Evolutionary conservation across 176 grass and related monocot species (phyloP), one percentile per base, ranked within the genome.

Genomic region (Tuctoria greenei): DNA sequence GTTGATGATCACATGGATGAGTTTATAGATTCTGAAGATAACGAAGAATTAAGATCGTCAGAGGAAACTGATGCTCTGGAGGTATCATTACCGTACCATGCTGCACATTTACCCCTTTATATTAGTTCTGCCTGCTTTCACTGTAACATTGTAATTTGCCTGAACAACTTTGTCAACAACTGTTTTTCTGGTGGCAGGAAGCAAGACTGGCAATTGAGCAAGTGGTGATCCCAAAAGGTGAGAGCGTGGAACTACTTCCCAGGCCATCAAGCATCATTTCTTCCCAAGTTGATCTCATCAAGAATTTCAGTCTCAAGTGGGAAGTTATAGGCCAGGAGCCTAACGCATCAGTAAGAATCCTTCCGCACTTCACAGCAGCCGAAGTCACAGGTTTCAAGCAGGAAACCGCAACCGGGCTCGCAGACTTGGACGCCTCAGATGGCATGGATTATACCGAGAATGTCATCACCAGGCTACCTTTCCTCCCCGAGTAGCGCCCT

Each of bases 51-150:
- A 21, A 67, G 58, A 64, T 83, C 77, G 17, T 82, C 82, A 10
- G 89, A 92, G 75, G 86, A 84, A 79, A 76, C 74, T 23, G 87
- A 98, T 98, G 95, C 91, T 76, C 55, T 94, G 69, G 91, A 94
- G 95, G 95, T 98, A 82, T 2, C 10, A 8, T 70, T 37, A 55
- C 11, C 61, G 72, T 67, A 27, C 1, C 6, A 58, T 58, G 55
- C 50, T 52, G 47, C 46, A 52, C n/a, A 41, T 79, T 54, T 28
- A 61, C 2, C 20, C 37, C 10, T 11, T 49, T 4, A 43, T 5
- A 41, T 44, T 10, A 1, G 1, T 21, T 10, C 34, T 6, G 0
- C 21, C 14, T 8, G 0, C 20, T 26, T 35, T 82, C 10, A 54
- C 21, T 17, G 1, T 43, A 37, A 42, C 15, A 60, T 20, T 10